Evolutionary conservation across 768 basidiomycete genomes (phyloP), one percentile per base, ranked within the genome.

Genomic region (Hygrocybe coccinea): DNA sequence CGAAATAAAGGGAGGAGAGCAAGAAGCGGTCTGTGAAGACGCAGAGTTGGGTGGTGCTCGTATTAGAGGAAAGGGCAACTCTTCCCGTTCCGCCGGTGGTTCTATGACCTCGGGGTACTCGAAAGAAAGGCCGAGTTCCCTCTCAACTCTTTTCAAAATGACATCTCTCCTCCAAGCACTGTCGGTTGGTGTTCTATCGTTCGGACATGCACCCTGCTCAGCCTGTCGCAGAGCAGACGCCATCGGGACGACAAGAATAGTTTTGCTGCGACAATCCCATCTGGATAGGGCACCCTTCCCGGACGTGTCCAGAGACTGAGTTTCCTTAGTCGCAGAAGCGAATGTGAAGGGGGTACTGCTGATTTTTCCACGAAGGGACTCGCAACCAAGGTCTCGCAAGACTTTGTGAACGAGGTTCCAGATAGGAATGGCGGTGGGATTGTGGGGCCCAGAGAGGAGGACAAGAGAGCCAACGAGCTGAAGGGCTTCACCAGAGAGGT

Each of bases 311-410:
- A 8, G 52, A 49, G 33, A 19, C 11, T 25, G 53, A 36, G 17
- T 29, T 15, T 45, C 34, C n/a, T 19, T 43, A 29, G 53, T 19
- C 25, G 11, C 10, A 15, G 41, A 29, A 22, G 25, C 14, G 21
- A 24, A 10, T 14, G 24, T 46, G 19, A 21, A 5, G 10, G 46
- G 59, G 29, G n/a, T 12, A 10, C 29, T 60, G 29, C 38, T 43
- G 4, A 50, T 14, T 37, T 45, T 43, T 38, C 58, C 63, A 39
- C 62, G 62, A 56, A 67, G 47, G 22, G 67, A 59, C 55, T 74
- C 70, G 65, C 81, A 83, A 22, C 72, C 70, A 55, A 77, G 76
- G 24, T 74, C 70, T 47, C 64, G 64, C 55, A 83, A 72, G 15
- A 78, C 73, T 19, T 64, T 60, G 19, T 61, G 62, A 41, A 80